phyloP scores from a whole-genome alignment of 805 yeast genomes.

The Cyberlindnera euphorbiae region DNA sequence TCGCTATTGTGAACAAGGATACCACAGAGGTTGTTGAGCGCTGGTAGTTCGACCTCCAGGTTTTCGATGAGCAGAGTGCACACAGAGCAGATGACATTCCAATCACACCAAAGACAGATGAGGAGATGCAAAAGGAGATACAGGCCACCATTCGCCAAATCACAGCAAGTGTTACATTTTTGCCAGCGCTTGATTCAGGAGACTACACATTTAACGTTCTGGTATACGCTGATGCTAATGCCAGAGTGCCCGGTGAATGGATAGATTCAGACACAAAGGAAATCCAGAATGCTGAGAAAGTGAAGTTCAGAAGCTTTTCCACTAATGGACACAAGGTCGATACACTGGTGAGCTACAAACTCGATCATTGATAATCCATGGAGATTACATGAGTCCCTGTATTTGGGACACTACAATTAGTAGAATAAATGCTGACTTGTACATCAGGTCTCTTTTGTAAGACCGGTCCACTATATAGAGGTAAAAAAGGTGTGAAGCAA shows the following conservation, averaged over 20 bases:
- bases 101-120: conserved; percentile 24
- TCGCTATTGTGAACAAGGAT: conserved; percentile 68
- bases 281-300: conserved; percentile 57
- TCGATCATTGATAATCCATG: conserved; percentile 4
- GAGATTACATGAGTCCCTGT: neutral
- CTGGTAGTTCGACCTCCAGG: conserved; percentile 72
- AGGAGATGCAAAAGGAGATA: conserved; percentile 66
- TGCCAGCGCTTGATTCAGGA: conserved; percentile 66
- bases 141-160: conserved; percentile 84
- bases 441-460: too few species aligned
- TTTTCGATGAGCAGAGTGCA: conserved; percentile 25
- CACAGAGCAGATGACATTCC: conserved; percentile 9
- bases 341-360: conserved; percentile 53
- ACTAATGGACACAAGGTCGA: conserved; percentile 70
- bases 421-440: too few species aligned
- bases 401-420: too few species aligned
- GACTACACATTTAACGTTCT: conserved; percentile 77
- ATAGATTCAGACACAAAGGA: conserved; percentile 65
- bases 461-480: too few species aligned
- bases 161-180: conserved; percentile 79
- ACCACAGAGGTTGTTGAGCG: conserved; percentile 68
- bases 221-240: conserved; percentile 70
- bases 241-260: conserved; percentile 79
- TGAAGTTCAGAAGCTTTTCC: conserved; percentile 61
- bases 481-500: too few species aligned